Evolutionary conservation across 495 filamentous ascomycete genomes (phyloP), one percentile per base, ranked within the genome.

Genomic region (Lasiosphaeris hirsuta): DNA sequence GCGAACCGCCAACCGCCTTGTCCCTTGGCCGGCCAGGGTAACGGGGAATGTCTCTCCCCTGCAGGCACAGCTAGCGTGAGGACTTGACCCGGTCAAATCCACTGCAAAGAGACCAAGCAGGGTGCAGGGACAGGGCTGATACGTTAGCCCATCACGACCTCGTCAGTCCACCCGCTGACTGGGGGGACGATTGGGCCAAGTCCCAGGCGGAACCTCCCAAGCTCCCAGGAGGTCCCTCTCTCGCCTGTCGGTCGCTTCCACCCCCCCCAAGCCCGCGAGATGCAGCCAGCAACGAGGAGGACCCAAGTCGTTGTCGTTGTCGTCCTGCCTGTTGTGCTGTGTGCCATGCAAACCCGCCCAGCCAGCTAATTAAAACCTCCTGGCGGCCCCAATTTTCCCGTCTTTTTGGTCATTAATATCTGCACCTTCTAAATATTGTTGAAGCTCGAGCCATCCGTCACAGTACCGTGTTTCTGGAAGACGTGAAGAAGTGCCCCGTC

Each of bases 111-210:
- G 51, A 56, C 55, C 13, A 56, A 59, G 56, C 60, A 63, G 55
- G 54, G 52, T 39, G 53, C 65, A 66, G 58, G 65, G 63, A 44
- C 58, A 59, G 56, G 58, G 48, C 48, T 56, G 39, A 50, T 51
- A 37, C 46, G 53, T 56, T 57, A 34, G 40, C 46, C 59, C 54
- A 50, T 44, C 47, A 57, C 44, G 47, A 40, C 61, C 48, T 46
- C 58, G 37, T 38, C 47, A 14, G 23, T 35, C 56, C 19, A 55
- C 51, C 36, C 13, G 39, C 60, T 10, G 47, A 56, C 53, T 44
- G 30, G 40, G 42, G 38, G 57, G 49, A 19, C 60, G 51, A 51
- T 38, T 40, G 42, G 49, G 36, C 53, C n/a, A n/a, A n/a, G n/a
- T n/a, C n/a, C 23, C 23, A 44, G 53, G 57, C 34, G 47, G 54